A percentile compares a stretch with the other conserved stretches of the same genome.
These are phyloP conservation scores for Populus hybrid DNA, from an alignment of 441 rosid genomes.

Conservation along the genomic window DNA sequence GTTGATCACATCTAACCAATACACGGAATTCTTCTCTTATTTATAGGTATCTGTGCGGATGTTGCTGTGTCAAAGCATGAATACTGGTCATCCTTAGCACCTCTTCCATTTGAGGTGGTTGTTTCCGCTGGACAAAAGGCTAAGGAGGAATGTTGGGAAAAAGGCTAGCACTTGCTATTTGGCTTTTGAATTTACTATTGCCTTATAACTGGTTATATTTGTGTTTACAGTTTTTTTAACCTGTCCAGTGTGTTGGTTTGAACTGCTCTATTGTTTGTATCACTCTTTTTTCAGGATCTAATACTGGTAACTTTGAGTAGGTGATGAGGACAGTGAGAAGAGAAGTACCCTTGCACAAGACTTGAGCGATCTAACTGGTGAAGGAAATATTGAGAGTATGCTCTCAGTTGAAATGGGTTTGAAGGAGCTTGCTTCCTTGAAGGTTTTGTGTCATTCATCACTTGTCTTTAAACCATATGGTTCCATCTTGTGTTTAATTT, in stretches of 20 bases:
- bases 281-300: conserved; percentile 6
- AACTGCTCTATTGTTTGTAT: neutral
- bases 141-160: conserved; percentile 73
- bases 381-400: conserved; percentile 97
- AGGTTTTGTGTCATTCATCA: conserved; percentile 36
- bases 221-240: neutral
- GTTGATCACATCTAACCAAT: conserved; percentile 18
- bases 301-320: conserved; percentile 35
- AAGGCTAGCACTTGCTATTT: conserved; percentile 50
- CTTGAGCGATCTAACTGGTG: conserved; percentile 83
- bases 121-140: conserved; percentile 95
- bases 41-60: conserved; percentile 76
- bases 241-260: neutral
- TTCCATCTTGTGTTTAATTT: neutral
- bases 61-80: conserved; percentile 80
- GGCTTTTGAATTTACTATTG: conserved; percentile 10
- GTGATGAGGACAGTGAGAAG: conserved; percentile 61
- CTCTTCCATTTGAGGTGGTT: conserved; percentile 95
- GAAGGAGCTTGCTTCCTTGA: conserved; percentile 83
- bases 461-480: neutral
- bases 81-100: conserved; percentile 94
- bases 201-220: neutral
- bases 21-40: conserved; percentile 26
- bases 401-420: conserved; percentile 98
- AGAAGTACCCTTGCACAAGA: conserved; percentile 65